Evolutionary conservation across 805 yeast species (phyloP).

Genomic region (Grigorovia humatica): DNA sequence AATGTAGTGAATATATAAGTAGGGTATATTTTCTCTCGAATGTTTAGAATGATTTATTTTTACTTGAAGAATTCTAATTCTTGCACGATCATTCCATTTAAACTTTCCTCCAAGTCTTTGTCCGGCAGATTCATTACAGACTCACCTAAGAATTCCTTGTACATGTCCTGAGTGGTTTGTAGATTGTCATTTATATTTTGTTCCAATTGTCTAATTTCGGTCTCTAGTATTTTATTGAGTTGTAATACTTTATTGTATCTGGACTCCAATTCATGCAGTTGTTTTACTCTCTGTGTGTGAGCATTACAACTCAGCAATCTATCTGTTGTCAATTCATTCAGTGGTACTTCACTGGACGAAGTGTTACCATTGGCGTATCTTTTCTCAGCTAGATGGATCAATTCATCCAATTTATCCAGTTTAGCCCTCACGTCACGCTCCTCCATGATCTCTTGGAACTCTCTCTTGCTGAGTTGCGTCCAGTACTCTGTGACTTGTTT

Average conservation of each 20-base stretch:
- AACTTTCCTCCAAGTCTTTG: conserved; percentile 18
- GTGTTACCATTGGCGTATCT: conserved; percentile 1
- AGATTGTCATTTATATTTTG: conserved; percentile 16
- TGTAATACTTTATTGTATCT: conserved; percentile 13
- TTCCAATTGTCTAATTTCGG: conserved; percentile 16
- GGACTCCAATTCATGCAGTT: conserved; percentile 16
- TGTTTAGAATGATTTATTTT: too few species aligned
- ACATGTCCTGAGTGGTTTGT: conserved; percentile 9
- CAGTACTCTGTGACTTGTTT: conserved; percentile 44
- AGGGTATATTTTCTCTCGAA: background rate
- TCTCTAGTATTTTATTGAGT: conserved; percentile 16
- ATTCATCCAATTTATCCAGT: conserved; percentile 30
- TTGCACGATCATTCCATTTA: conserved; percentile 22
- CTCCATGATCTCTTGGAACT: conserved; percentile 42
- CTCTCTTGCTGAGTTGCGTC: conserved; percentile 38
- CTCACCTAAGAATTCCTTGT: conserved; percentile 21
- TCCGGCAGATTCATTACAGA: conserved; percentile 10
- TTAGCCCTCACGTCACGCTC: conserved; percentile 34
- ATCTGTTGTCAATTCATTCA: conserved; percentile 19
- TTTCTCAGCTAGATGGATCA: conserved; percentile 28
- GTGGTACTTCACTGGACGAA: conserved; percentile 2
- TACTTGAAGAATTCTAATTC: conserved; percentile 7
- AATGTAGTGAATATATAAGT: conserved; percentile 13
- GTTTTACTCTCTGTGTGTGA: conserved; percentile 13
- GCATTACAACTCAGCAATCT: conserved; percentile 21